Evolutionary conservation across 1,284 basidiomycete species (phyloP).

Genomic region (Erythrobasidium hasegawianum): DNA sequence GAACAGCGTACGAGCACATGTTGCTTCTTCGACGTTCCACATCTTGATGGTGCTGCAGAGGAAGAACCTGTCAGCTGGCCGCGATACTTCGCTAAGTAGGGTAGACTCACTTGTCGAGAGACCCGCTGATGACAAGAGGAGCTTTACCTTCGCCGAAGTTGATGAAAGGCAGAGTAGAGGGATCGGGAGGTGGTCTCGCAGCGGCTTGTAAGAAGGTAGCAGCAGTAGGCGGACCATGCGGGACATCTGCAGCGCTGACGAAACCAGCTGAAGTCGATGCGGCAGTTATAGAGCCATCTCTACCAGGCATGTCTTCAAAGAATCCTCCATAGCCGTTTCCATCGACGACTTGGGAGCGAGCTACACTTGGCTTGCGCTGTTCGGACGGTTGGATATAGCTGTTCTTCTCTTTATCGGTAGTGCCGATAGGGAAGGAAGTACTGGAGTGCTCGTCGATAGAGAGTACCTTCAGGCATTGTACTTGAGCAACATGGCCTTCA

Average conservation of each 20-base stretch:
- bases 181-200: constrained; percentile 20
- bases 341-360: constrained; percentile 31
- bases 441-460: constrained; percentile 39
- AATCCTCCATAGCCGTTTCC: constrained; percentile 34
- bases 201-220: constrained; percentile 25
- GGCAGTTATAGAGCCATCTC: no score
- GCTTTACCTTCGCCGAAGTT: constrained; percentile 22
- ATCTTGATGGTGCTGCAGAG: constrained; percentile 94
- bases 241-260: constrained; percentile 18
- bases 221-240: constrained; percentile 19
- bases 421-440: constrained; percentile 14
- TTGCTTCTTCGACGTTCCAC: constrained; percentile 89
- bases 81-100: background rate
- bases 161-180: constrained; percentile 31
- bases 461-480: constrained; percentile 82
- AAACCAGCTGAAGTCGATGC: constrained; percentile 11
- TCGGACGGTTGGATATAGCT: constrained; percentile 28
- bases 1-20: constrained; percentile 78
- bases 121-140: constrained; percentile 33
- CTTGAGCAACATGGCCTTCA: constrained; percentile 87
- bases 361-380: constrained; percentile 1
- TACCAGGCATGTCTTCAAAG: constrained; percentile 18
- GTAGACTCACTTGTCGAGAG: constrained; percentile 18
- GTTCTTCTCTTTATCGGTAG: constrained; percentile 16
- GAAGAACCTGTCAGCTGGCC: constrained; percentile 45